phyloP scores from a whole-genome alignment of 1,284 basidiomycete genomes.

The Ustilago tritici region DNA sequence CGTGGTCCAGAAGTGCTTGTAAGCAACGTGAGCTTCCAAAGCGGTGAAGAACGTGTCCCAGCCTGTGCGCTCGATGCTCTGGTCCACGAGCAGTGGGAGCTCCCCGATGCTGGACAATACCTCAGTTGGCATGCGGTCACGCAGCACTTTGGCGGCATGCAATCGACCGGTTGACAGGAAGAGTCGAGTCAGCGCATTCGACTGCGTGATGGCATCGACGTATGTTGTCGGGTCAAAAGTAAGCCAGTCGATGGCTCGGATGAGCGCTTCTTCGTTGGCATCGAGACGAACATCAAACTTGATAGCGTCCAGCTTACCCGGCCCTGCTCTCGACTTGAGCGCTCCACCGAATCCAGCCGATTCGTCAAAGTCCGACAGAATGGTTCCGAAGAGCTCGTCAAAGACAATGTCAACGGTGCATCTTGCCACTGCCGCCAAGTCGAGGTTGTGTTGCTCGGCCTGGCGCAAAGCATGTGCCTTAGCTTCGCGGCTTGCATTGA shows the following conservation, averaged over 20 bases:
- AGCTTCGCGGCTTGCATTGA: constrained; percentile 77
- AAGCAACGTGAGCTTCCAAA: constrained; percentile 53
- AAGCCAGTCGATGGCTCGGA: constrained; percentile 94
- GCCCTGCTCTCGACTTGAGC: constrained; percentile 15
- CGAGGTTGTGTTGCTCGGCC: constrained; percentile 85
- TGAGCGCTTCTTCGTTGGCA: constrained; percentile 72
- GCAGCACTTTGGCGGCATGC: constrained; percentile 61
- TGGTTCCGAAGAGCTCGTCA: constrained; percentile 74
- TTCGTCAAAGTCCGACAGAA: constrained; percentile 40
- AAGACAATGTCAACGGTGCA: constrained; percentile 79
- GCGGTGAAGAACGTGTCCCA: constrained; percentile 67
- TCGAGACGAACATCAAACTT: constrained; percentile 48
- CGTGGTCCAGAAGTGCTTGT: constrained; percentile 58
- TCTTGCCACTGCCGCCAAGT: constrained; percentile 83
- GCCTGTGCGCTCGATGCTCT: constrained; percentile 60
- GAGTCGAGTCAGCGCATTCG: constrained; percentile 59
- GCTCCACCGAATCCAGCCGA: constrained; percentile 24
- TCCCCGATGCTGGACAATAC: constrained; percentile 41
- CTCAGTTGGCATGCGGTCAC: constrained; percentile 60
- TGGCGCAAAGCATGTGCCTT: constrained; percentile 80
- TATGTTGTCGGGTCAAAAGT: constrained; percentile 74
- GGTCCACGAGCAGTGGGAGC: constrained; percentile 43
- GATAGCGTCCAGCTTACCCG: constrained; percentile 23
- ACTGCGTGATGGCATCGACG: constrained; percentile 65
- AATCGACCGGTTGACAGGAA: constrained; percentile 61